These are phyloP conservation scores for Phascolomyces articulosus DNA, from an alignment of 371 early-diverging fungal genomes.

Conservation along the genomic window DNA sequence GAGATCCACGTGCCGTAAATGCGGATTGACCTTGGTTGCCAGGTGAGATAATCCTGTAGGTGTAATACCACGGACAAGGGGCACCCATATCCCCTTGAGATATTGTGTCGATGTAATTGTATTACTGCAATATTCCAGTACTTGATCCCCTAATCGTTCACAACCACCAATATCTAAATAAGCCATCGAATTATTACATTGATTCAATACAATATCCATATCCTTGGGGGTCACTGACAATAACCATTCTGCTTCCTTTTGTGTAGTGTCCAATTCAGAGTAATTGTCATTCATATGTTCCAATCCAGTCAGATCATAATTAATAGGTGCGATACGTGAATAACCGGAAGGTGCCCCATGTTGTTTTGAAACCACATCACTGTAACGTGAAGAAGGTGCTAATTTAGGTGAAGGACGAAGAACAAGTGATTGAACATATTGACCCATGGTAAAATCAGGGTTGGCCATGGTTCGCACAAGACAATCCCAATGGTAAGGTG, in stretches of 20 bases:
- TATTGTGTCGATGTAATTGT: background rate
- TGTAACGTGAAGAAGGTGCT: constrained; percentile 23
- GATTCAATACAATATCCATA: constrained; percentile 15
- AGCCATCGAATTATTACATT: constrained; percentile 20
- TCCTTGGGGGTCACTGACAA: constrained; percentile 22
- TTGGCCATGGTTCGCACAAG: constrained; percentile 19
- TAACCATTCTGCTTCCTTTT: constrained; percentile 49
- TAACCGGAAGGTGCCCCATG: constrained; percentile 27
- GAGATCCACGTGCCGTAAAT: constrained; percentile 24
- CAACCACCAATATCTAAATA: constrained; percentile 41
- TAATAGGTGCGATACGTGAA: constrained; percentile 28
- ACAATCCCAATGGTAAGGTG: constrained; percentile 31
- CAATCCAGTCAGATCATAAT: constrained; percentile 34
- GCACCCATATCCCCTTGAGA: constrained; percentile 3
- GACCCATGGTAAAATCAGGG: background rate
- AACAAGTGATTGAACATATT: constrained; percentile 26
- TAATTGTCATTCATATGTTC: constrained; percentile 36
- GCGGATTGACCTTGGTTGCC: background rate
- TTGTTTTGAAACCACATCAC: constrained; percentile 14
- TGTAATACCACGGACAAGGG: constrained; percentile 16
- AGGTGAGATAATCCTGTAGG: background rate
- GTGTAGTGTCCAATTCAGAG: constrained; percentile 34
- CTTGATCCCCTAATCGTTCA: constrained; percentile 24
- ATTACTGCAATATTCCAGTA: background rate
- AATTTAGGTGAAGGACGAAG: constrained; percentile 36